Percentiles rank a stretch among this genome's conserved stretches.
Evolutionary conservation across 192 early-diverging fungal species (phyloP).

Genomic region (Coemansia sp.): DNA sequence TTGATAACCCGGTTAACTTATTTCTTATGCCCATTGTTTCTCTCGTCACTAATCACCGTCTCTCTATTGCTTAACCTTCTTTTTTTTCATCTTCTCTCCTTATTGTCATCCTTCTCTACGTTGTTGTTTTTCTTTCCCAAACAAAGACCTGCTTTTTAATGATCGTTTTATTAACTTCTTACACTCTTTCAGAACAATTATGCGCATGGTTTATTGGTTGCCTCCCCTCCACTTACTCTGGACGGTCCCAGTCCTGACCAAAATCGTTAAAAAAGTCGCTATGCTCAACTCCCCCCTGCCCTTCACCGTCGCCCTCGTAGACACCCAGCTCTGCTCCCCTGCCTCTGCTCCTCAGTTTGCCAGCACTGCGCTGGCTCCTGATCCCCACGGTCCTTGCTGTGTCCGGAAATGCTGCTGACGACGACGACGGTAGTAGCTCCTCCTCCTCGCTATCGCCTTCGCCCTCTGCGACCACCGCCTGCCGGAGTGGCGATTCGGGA

Average conservation of each 20-base stretch:
- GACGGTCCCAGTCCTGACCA: slow-evolving; percentile 32
- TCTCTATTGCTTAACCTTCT: neutral
- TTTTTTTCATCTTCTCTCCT: neutral
- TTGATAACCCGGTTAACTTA: neutral
- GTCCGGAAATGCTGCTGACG: neutral
- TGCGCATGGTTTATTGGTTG: too few relatives aligned
- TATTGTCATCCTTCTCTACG: neutral
- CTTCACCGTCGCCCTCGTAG: slow-evolving; percentile 11
- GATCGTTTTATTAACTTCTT: neutral
- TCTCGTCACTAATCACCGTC: neutral
- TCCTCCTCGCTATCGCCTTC: neutral
- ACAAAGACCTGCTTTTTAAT: neutral
- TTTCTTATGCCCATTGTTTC: neutral
- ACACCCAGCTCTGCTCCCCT: neutral
- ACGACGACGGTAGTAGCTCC: neutral
- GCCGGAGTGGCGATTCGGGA: slow-evolving; percentile 32
- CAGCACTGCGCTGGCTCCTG: neutral
- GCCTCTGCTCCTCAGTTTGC: neutral
- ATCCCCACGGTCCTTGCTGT: neutral
- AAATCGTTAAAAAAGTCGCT: slow-evolving; percentile 35
- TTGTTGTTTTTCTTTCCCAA: neutral
- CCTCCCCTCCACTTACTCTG: neutral
- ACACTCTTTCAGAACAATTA: neutral
- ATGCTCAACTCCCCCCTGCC: slow-evolving; percentile 27
- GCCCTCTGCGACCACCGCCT: neutral